Base-by-base conservation (phyloP, 1,284 basidiomycete genomes). In the Gastroboletus turbinatus region DNA sequence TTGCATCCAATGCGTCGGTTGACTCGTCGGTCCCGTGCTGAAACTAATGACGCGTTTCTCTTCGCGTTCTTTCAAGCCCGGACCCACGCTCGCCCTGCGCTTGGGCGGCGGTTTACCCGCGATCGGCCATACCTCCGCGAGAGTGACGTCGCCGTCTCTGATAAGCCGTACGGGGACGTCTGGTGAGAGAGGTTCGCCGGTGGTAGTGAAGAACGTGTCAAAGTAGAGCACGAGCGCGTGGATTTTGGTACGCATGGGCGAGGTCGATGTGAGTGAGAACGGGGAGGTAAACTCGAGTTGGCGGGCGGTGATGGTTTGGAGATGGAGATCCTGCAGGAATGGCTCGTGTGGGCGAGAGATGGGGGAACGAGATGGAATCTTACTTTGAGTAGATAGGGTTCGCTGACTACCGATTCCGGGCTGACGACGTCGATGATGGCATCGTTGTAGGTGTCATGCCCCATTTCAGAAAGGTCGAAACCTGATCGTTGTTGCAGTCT, bases 1-100 rank as follows among this genome's bases (percentile, higher is more conserved):
- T 70, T 99, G 96, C 72, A 96, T 96, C 96, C 96, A 99, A 72
- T 99, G 96, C n/a, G 96, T 99, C 23, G 91, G 86, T 47, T 86
- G 84, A 60, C 91, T 92, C 64, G 75, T 75, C 5, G 96, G 94
- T 1, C 94, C 93, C 0, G 96, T 99, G 60, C 94, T 96, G 73
- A 98, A 98, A 70, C 90, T 92, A 9, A 85, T 85, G 32, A 86
- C 75, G 17, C 77, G 76, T 45, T 82, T 82, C 32, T 79, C 78
- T 56, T 76, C 76, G 53, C 73, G 65, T 60, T 76, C 67, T 59
- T 69, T 73, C 17, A 66, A 46, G 6, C 59, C 63, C 9, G 63
- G 58, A 27, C 69, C 59, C 4, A 70, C 47, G 60, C 82, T 83
- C 16, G 75, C 74, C 35, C 84, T 74, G 46, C 87, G 75, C 60